Conservation (phyloP, 768 basidiomycete species). For the Clitopilus hobsonii region DNA sequence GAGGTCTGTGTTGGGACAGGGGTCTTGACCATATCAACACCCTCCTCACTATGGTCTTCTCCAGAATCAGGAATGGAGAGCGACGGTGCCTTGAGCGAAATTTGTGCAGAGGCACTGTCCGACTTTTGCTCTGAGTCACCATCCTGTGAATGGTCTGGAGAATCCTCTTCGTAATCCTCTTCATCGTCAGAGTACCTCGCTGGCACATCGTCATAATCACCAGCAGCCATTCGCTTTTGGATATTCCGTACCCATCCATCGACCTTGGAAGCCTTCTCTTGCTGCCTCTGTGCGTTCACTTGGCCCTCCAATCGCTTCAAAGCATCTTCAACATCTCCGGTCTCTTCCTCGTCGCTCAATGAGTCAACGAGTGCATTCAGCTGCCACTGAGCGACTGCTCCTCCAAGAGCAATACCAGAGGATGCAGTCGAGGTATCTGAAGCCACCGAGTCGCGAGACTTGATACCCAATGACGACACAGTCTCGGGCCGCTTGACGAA, state of each 20-base stretch:
- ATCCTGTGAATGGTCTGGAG: slow-evolving; percentile 7
- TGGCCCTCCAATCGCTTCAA: slow-evolving; percentile 79
- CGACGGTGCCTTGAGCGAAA: slow-evolving; percentile 1
- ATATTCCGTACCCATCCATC: slow-evolving; percentile 79
- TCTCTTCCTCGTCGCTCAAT: slow-evolving; percentile 68
- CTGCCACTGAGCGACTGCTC: slow-evolving; percentile 74
- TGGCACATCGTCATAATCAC: slow-evolving; percentile 60
- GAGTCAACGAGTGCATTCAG: slow-evolving; percentile 74
- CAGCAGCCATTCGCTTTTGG: slow-evolving; percentile 57
- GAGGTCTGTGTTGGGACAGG: slow-evolving; percentile 28
- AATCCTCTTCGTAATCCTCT: slow-evolving; percentile 15
- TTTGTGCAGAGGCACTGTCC: slow-evolving; percentile 7
- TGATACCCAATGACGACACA: slow-evolving; percentile 78
- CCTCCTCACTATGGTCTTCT: slow-evolving; percentile 7
- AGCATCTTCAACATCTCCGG: slow-evolving; percentile 80
- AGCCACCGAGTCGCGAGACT: slow-evolving; percentile 54
- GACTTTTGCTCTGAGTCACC: slow-evolving; percentile 1
- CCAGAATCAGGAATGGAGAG: slow-evolving; percentile 7
- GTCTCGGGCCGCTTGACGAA: slow-evolving; percentile 70
- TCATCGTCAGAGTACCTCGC: slow-evolving; percentile 46
- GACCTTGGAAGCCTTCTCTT: slow-evolving; percentile 71
- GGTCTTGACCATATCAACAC: slow-evolving; percentile 17
- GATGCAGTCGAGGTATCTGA: slow-evolving; percentile 39
- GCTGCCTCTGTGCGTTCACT: slow-evolving; percentile 68
- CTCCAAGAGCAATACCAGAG: slow-evolving; percentile 35